Base-by-base conservation (phyloP, 441 rosid genomes). In the Cnidoscolus chayamansa region DNA sequence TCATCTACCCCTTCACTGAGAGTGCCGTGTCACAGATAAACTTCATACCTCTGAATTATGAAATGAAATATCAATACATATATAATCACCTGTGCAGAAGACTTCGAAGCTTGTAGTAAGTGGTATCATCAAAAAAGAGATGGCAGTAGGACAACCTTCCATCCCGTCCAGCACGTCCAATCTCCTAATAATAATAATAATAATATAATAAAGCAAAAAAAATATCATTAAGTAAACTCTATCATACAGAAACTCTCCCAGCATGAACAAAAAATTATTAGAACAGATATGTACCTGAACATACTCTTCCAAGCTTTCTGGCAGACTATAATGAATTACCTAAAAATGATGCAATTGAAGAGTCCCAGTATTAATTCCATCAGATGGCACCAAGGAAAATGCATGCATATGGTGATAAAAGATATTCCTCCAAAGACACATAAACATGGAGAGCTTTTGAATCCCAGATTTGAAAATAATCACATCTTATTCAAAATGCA, bases 291-390 rank as follows among this genome's bases (percentile, higher is more conserved):
- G 11, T 64, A 94, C 98, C 97, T 94, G 98, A 75, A 92, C 96
- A 74, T 92, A 94, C 87, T 90, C 98, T 81, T 94, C 98, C 87
- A 94, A 85, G 86, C 98, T 94, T 84, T 90, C 96, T 77, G 98
- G 98, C 82, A 94, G 20, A 78, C 96, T 90, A 80, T 89, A 92
- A 82, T 94, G 97, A 76, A 94, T 87, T 66, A 92, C 91, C 98
- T 94, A 83, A 78, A 79, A 77, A 60, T 73, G 53, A 77, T 20
- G 51, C 45, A 31, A 43, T 40, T n/a, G 32, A 71, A 54, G 48
- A 51, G 54, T 50, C 74, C 45, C 45, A 61, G 53, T 56, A 60
- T 19, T 56, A 59, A 68, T 20, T 56, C 4, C 30, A 71, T 11
- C 59, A 11, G 47, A 61, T 68, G 63, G 19, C 10, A 10, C 15